Evolutionary conservation across 2,329 filamentous ascomycete genomes (phyloP).

Genomic region (Aspergillus chevalieri): DNA sequence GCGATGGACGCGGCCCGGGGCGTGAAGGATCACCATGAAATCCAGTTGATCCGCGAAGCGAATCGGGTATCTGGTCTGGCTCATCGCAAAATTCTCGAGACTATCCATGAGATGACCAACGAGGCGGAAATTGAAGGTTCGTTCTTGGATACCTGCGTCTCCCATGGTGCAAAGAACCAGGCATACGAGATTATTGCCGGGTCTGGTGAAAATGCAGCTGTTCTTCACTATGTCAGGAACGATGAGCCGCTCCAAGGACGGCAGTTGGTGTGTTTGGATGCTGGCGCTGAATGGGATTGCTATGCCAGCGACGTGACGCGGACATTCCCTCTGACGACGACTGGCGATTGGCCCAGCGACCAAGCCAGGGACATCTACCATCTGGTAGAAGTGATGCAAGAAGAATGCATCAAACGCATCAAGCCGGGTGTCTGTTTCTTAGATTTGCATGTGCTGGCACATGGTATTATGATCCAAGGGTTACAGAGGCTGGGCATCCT

Average conservation of each 20-base stretch:
- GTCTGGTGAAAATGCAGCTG: conserved; percentile 70
- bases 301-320: conserved; percentile 74
- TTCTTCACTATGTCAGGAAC: conserved; percentile 82
- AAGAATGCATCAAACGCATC: conserved; percentile 65
- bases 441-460: conserved; percentile 71
- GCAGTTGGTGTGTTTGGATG: conserved; percentile 76
- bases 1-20: conserved; percentile 65
- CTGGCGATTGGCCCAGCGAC: conserved; percentile 53
- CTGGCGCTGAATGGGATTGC: conserved; percentile 68
- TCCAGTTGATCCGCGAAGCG: conserved; percentile 65
- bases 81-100: conserved; percentile 57
- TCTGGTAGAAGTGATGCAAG: conserved; percentile 82
- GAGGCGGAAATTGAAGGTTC: conserved; percentile 78
- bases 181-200: conserved; percentile 85
- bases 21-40: conserved; percentile 68
- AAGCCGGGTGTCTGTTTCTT: conserved; percentile 74
- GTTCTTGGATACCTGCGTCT: conserved; percentile 71
- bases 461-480: conserved; percentile 74
- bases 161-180: conserved; percentile 70
- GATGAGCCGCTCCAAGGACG: conserved; percentile 63
- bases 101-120: conserved; percentile 60
- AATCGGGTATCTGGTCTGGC: conserved; percentile 64
- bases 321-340: conserved; percentile 67
- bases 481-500: conserved; percentile 71
- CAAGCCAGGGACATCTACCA: conserved; percentile 72